Percentiles rank a stretch among this genome's conserved stretches.
Conservation (phyloP, 2,329 filamentous ascomycete genomes). For the Colletotrichum aenigma region DNA sequence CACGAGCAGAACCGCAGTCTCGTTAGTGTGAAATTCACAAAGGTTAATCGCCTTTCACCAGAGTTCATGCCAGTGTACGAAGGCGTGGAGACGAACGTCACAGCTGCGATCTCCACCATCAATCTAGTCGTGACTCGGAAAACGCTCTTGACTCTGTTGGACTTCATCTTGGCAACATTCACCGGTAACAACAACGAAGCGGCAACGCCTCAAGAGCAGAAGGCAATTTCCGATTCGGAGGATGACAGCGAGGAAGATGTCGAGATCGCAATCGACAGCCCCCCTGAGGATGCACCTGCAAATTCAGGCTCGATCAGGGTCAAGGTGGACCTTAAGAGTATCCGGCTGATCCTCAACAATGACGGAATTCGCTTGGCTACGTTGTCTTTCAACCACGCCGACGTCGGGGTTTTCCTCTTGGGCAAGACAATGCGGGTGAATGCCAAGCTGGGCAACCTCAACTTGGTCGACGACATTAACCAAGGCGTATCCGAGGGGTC, state of each 20-base stretch:
- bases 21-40: slow-evolving; percentile 86
- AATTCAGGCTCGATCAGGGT: slow-evolving; percentile 83
- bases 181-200: slow-evolving; percentile 61
- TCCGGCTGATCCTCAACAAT: slow-evolving; percentile 94
- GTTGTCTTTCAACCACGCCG: slow-evolving; percentile 87
- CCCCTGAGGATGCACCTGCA: neutral
- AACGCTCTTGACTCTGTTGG: slow-evolving; percentile 88
- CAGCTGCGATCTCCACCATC: slow-evolving; percentile 91
- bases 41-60: slow-evolving; percentile 88
- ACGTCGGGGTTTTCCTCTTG: slow-evolving; percentile 87
- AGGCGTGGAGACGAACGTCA: slow-evolving; percentile 90
- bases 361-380: slow-evolving; percentile 95
- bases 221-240: slow-evolving; percentile 36
- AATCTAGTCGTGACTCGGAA: slow-evolving; percentile 93
- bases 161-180: slow-evolving; percentile 94
- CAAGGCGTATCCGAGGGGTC: slow-evolving; percentile 84
- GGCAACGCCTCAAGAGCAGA: slow-evolving; percentile 30
- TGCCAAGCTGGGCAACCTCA: slow-evolving; percentile 85
- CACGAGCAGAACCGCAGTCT: slow-evolving; percentile 79
- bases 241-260: slow-evolving; percentile 40
- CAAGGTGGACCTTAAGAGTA: slow-evolving; percentile 91
- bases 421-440: slow-evolving; percentile 87
- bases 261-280: slow-evolving; percentile 3
- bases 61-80: slow-evolving; percentile 93
- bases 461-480: slow-evolving; percentile 91